Percentiles rank a stretch among this genome's conserved stretches.
Conservation (phyloP, 148 eudicot genomes). For the Fagopyrum homotropicum region DNA sequence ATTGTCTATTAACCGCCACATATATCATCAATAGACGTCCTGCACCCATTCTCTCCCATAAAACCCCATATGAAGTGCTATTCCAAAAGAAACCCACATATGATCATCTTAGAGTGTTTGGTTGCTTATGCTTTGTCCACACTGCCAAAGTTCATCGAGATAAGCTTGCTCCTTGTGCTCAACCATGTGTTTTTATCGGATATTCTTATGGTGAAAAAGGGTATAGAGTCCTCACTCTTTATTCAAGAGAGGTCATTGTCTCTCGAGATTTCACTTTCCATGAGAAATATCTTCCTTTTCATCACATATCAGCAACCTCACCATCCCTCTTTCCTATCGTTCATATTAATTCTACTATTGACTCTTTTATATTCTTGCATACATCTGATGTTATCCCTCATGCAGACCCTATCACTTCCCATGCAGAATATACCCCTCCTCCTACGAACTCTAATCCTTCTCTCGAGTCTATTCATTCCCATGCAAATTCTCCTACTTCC, state of each 20-base stretch:
- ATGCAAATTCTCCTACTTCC: too few relatives aligned
- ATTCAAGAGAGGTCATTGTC: too few relatives aligned
- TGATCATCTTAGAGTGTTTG: neutral
- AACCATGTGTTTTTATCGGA: neutral
- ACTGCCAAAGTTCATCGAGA: too few relatives aligned
- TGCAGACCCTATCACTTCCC: neutral
- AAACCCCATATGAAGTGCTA: neutral
- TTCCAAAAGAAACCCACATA: neutral
- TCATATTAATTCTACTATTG: too few relatives aligned
- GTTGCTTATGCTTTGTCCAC: slow-evolving; percentile 7
- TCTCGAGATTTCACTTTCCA: neutral
- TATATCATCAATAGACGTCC: too few relatives aligned
- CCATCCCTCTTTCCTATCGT: too few relatives aligned
- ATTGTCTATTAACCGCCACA: neutral
- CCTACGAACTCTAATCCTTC: neutral
- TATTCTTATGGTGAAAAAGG: neutral
- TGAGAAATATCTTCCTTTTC: neutral
- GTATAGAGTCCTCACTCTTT: neutral
- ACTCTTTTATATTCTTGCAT: too few relatives aligned
- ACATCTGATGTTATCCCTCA: too few relatives aligned
- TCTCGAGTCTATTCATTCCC: too few relatives aligned
- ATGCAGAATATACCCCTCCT: neutral
- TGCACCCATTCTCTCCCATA: too few relatives aligned
- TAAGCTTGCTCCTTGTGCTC: neutral
- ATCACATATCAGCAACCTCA: too few relatives aligned